Base-by-base conservation (phyloP, 805 yeast genomes). In the Blastobotrys attinorum region DNA sequence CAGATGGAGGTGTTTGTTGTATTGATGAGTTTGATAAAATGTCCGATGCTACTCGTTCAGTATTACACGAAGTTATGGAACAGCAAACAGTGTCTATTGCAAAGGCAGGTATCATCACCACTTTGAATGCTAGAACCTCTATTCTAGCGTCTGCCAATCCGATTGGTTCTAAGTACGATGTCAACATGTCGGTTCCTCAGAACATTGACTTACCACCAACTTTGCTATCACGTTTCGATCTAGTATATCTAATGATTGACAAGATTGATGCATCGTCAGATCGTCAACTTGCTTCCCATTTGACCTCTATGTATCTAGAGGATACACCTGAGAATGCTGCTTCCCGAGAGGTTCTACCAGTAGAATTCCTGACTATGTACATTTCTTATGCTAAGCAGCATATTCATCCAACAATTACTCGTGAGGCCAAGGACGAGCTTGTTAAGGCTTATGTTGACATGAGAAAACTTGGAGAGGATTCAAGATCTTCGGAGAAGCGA, bases 1-100 rank as follows among this genome's bases (percentile, higher is more conserved):
- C 96, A 7, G 98, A 92, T 65, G 97, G 97, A 46, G 98, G 98
- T 72, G 81, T 92, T 35, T 92, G 98, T 69, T 92, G 98, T 66
- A 92, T 92, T 61, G 98, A 92, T 70, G 98, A 92, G 70, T 92
- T 90, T 60, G 98, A 92, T 67, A 92, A 92, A 65, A 92, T 92
- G 98, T 76, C 83, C 43, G 97, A 92, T 54, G 68, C 94, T 1
- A 90, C 97, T 0, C 72, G 97, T 57, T 87, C 96, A 6, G 97
- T 92, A 8, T 69, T 92, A 43, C 98, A 92, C 62, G 98, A 92
- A 71, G 98, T 92, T 8, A 92, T 92, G 98, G 98, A 92, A 68
- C 98, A 92, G 62, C 98, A 92, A 64, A 92, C 98, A 1, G 92
- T 92, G 36, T 88, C 97, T 7, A 87, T 92, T 58, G 98, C 98